Percentiles rank a stretch among this genome's conserved stretches.
Evolutionary conservation across 1,139 yeast species (phyloP).

Genomic region (Suhomyces ambrosiae): DNA sequence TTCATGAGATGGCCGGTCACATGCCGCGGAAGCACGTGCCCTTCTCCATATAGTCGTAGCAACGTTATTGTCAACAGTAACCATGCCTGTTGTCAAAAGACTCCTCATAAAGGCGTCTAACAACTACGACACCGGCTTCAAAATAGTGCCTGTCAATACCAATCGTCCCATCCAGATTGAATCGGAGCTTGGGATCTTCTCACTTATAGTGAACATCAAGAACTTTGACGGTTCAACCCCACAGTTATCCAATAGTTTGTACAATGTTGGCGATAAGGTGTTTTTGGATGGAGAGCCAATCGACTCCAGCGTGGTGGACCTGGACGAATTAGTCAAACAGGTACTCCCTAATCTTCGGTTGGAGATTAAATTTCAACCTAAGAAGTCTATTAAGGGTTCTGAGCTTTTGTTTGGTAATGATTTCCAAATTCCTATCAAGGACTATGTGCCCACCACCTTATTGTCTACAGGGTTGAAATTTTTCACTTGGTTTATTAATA

Average conservation of each 20-base stretch:
- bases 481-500: conserved; percentile 61
- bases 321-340: conserved; percentile 11
- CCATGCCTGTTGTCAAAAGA: conserved; percentile 30
- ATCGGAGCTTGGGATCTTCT: conserved; percentile 43
- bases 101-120: conserved; percentile 39
- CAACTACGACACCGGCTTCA: conserved; percentile 29
- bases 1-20: too few relatives aligned
- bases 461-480: conserved; percentile 54
- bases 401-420: conserved; percentile 69
- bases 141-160: conserved; percentile 49
- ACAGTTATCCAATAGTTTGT: conserved; percentile 39
- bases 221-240: conserved; percentile 49
- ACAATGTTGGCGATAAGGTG: conserved; percentile 33
- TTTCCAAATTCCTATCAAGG: conserved; percentile 59
- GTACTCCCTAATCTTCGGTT: conserved; percentile 36
- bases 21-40: conserved; percentile 6
- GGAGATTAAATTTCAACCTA: conserved; percentile 42
- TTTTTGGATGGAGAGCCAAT: conserved; percentile 31
- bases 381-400: conserved; percentile 48
- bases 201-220: conserved; percentile 42
- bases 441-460: conserved; percentile 55
- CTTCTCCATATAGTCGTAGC: background rate
- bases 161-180: conserved; percentile 36
- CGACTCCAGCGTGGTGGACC: conserved; percentile 13
- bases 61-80: background rate